These are phyloP conservation scores for Tylopilus rubrobrunneus DNA, from an alignment of 768 basidiomycete species.

Conservation along the genomic window DNA sequence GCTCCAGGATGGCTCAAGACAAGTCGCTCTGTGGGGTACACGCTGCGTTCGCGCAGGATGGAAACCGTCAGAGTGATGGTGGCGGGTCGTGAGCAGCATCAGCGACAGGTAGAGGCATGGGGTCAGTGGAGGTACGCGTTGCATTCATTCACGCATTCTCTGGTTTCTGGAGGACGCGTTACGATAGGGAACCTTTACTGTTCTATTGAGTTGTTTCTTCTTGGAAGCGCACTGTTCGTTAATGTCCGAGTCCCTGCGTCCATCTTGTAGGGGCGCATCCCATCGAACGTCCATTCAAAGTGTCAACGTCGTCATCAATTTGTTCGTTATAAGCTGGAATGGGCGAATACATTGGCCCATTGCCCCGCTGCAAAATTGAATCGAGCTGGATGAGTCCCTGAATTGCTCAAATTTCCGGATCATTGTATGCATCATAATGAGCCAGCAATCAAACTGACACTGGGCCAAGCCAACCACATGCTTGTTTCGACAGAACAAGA, in stretches of 20 bases:
- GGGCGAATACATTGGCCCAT: slow-evolving; percentile 34
- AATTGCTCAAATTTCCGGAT: slow-evolving; percentile 56
- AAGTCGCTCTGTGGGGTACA: slow-evolving; percentile 62
- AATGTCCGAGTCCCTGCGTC: slow-evolving; percentile 38
- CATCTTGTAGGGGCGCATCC: slow-evolving; percentile 53
- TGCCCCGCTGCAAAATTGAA: slow-evolving; percentile 5
- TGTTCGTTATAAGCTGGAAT: slow-evolving; percentile 64
- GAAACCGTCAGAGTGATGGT: slow-evolving; percentile 71
- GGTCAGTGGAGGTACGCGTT: slow-evolving; percentile 60
- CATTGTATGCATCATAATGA: slow-evolving; percentile 50
- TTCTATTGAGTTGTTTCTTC: slow-evolving; percentile 56
- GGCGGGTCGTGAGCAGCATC: slow-evolving; percentile 69
- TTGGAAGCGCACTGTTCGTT: slow-evolving; percentile 8
- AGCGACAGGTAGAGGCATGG: slow-evolving; percentile 85
- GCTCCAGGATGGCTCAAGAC: slow-evolving; percentile 39
- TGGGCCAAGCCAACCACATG: neutral
- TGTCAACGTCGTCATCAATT: slow-evolving; percentile 9
- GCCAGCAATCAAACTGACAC: slow-evolving; percentile 36
- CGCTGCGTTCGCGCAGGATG: slow-evolving; percentile 70
- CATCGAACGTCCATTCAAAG: slow-evolving; percentile 9
- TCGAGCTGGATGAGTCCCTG: slow-evolving; percentile 48
- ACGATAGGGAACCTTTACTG: slow-evolving; percentile 60
- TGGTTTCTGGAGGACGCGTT: slow-evolving; percentile 4
- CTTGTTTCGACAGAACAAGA: neutral
- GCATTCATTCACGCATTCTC: slow-evolving; percentile 6